Evolutionary conservation across 2,329 filamentous ascomycete genomes (phyloP), one percentile per base, ranked within the genome.

Genomic region (Penicillium brasilianum): DNA sequence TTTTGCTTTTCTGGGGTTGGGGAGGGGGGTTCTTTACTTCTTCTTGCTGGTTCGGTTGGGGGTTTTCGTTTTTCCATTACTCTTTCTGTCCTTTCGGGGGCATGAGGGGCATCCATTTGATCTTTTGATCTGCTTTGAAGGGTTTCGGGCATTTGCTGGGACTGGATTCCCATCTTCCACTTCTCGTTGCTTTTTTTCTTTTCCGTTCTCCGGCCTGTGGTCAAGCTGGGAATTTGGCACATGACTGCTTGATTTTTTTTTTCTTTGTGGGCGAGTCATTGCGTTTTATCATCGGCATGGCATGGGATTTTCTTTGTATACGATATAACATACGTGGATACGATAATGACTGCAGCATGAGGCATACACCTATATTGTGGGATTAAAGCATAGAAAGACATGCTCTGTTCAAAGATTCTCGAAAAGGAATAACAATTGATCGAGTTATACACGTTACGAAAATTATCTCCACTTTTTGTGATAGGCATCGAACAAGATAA

Each of bases 281-380:
- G 16, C 30, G 18, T 18, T 18, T 20, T 16, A 13, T 43, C 25
- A 50, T 50, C 16, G 28, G 48, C 30, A 50, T 50, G 48, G 48
- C n/a, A 20, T 50, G 48, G 48, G 28, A 34, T 34, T 2, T 10
- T 34, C 48, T 34, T 46, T 63, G 57, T 60, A 55, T 22, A 62
- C 61, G 37, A 39, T 28, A 64, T 61, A 55, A 44, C 52, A 57
- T 36, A 61, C 62, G 59, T 62, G 57, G 41, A 55, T 58, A 66
- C 32, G 58, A 55, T 68, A 60, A 65, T 63, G 28, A 50, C 18
- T 28, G 48, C 30, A 34, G n/a, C 28, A 20, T 16, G 30, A 16
- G 10, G 34, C 28, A 50, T 13, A 34, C 22, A 48, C 16, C 44
- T n/a, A 30, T 18, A 30, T 5, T 5, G 25, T 48, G 22, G 22